Percentiles rank a stretch among this genome's conserved stretches.
phyloP scores from a whole-genome alignment of 202 grass and related monocot species.

The Panicum hallii region DNA sequence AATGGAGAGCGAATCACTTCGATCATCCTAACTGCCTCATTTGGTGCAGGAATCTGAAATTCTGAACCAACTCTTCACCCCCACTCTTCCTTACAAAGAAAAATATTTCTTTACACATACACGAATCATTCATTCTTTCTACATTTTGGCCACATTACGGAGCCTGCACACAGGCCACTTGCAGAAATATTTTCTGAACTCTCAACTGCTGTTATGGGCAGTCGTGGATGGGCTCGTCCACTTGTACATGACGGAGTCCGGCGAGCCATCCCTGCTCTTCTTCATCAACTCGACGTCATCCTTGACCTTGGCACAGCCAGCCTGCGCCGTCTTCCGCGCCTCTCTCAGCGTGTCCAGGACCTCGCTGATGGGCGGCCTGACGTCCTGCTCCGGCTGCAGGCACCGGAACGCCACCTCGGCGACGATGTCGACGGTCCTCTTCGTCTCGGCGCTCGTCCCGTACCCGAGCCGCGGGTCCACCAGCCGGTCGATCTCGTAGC shows the following conservation, averaged over 20 bases:
- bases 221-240: conserved; percentile 55
- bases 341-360: conserved; percentile 41
- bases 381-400: conserved; percentile 64
- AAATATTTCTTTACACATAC: not conserved
- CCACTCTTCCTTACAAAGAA: not conserved
- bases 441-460: conserved; percentile 21
- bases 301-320: not conserved
- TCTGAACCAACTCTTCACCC: not conserved
- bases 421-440: conserved; percentile 46
- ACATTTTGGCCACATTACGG: not conserved
- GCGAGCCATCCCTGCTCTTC: conserved; percentile 48
- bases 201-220: conserved; percentile 35
- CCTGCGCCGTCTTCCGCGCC: conserved; percentile 20
- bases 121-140: not conserved
- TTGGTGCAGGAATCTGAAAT: not conserved
- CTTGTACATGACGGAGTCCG: conserved; percentile 47
- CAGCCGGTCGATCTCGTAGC: conserved; percentile 46
- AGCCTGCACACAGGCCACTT: not conserved
- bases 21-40: not conserved
- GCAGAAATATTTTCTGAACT: not conserved
- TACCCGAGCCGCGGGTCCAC: conserved; percentile 56
- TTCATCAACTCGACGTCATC: conserved; percentile 12
- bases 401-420: conserved; percentile 68
- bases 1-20: not conserved
- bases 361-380: conserved; percentile 60